phyloP scores from a whole-genome alignment of 2,329 filamentous ascomycete species.

The Stemphylium lycopersici region DNA sequence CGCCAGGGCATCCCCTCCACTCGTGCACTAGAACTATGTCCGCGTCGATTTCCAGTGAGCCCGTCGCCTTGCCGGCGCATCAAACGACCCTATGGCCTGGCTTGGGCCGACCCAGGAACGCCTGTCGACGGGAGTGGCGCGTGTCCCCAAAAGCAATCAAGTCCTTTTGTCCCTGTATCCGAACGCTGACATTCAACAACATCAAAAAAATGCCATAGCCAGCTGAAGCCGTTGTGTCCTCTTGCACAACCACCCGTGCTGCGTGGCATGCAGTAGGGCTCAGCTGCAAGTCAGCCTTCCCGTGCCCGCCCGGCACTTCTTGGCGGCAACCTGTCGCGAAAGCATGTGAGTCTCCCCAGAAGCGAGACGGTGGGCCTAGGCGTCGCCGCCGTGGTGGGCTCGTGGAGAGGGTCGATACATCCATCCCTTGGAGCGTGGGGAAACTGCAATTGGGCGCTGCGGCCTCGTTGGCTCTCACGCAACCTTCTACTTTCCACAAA shows the following conservation, averaged over 20 bases:
- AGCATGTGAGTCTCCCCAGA: slow-evolving; percentile 29
- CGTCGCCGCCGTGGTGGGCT: slow-evolving; percentile 18
- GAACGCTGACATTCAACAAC: slow-evolving; percentile 13
- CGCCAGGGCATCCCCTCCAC: too few relatives aligned
- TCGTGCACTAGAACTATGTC: neutral
- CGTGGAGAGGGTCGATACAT: slow-evolving; percentile 20
- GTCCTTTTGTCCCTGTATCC: neutral
- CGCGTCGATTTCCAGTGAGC: slow-evolving; percentile 1
- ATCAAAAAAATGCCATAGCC: slow-evolving; percentile 9
- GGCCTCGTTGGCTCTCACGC: slow-evolving; percentile 9
- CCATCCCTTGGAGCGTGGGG: slow-evolving; percentile 29
- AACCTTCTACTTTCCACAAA: slow-evolving; percentile 13
- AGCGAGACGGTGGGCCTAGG: slow-evolving; percentile 26
- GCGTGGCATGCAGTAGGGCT: slow-evolving; percentile 21
- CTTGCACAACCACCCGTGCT: slow-evolving; percentile 17
- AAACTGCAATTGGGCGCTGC: slow-evolving; percentile 7
- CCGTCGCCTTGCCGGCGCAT: neutral
- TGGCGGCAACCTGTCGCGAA: slow-evolving; percentile 27
- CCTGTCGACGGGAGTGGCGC: slow-evolving; percentile 1
- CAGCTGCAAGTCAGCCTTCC: slow-evolving; percentile 30
- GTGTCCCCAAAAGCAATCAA: slow-evolving; percentile 17
- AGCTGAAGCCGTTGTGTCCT: slow-evolving; percentile 18
- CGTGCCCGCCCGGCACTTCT: slow-evolving; percentile 27
- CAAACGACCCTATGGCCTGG: neutral
- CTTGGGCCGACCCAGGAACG: slow-evolving; percentile 4